Conservation (phyloP, 2,329 filamentous ascomycete species). For the Stylonectria norvegica region DNA sequence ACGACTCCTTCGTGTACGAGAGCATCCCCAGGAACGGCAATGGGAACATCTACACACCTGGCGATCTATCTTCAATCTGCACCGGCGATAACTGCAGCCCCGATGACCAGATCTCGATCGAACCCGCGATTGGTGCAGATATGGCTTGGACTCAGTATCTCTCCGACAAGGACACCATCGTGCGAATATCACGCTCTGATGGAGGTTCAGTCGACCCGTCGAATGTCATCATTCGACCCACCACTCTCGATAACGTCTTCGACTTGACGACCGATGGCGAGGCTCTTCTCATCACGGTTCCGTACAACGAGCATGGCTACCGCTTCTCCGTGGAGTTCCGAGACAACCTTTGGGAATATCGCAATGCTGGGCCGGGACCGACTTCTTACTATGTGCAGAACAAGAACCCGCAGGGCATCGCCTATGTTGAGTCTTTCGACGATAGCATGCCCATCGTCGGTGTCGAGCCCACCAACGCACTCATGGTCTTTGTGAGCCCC, state of each 20-base stretch:
- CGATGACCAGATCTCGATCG: conserved; percentile 31
- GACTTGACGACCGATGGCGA: conserved; percentile 12
- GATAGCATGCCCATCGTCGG: conserved; percentile 23
- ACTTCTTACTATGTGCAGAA: conserved; percentile 14
- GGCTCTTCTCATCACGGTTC: conserved; percentile 25
- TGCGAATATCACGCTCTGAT: conserved; percentile 21
- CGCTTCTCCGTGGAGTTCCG: conserved; percentile 33
- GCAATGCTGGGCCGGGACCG: conserved; percentile 8
- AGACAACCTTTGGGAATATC: conserved; percentile 29
- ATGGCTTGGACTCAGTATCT: conserved; percentile 37
- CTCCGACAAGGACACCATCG: conserved; percentile 19
- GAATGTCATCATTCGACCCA: conserved; percentile 30
- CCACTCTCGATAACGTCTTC: conserved; percentile 21
- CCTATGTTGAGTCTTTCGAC: conserved; percentile 18
- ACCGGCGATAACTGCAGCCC: conserved; percentile 22
- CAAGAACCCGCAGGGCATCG: conserved; percentile 14
- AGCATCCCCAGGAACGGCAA: conserved; percentile 36
- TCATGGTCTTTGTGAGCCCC: conserved; percentile 33
- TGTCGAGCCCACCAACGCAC: conserved; percentile 28
- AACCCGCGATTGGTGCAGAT: conserved; percentile 28
- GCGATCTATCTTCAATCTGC: conserved; percentile 10
- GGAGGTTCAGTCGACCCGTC: conserved; percentile 12
- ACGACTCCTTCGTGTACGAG: conserved; percentile 36
- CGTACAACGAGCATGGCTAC: conserved; percentile 22
- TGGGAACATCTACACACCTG: conserved; percentile 27